A percentile compares a stretch with the other conserved stretches of the same genome.
Evolutionary conservation across 495 filamentous ascomycete genomes (phyloP).

Genomic region (Podospora sp.): DNA sequence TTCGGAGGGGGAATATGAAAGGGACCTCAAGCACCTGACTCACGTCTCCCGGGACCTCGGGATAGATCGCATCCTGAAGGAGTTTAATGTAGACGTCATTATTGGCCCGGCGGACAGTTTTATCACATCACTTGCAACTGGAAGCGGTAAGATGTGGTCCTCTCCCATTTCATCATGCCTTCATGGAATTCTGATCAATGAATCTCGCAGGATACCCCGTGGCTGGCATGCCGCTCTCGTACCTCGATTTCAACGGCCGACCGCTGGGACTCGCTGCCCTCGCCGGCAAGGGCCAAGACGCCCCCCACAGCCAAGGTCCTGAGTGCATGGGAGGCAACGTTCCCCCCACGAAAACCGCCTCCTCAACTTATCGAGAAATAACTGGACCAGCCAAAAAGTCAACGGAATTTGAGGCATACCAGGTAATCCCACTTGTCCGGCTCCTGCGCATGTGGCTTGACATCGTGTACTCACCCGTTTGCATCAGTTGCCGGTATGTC

Average conservation of each 20-base stretch:
- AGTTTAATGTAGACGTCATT: background rate
- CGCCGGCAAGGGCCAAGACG: background rate
- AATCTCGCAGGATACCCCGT: background rate
- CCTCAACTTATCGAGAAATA: too few species aligned
- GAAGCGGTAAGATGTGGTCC: too few species aligned
- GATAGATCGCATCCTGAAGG: background rate
- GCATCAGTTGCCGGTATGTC: too few species aligned
- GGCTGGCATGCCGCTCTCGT: background rate
- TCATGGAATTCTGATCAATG: too few species aligned
- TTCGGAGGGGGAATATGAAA: background rate
- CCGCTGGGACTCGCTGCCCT: background rate
- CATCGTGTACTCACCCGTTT: too few species aligned
- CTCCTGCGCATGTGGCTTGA: too few species aligned
- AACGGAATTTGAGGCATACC: too few species aligned
- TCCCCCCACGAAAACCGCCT: too few species aligned
- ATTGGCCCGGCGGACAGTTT: background rate
- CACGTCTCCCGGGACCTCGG: background rate
- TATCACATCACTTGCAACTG: too few species aligned
- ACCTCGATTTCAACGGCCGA: background rate
- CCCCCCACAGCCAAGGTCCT: background rate
- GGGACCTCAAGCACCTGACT: background rate
- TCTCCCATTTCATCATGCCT: too few species aligned
- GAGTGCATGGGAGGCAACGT: conserved; percentile 17
- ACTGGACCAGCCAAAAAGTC: too few species aligned
- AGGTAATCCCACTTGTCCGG: too few species aligned